A percentile compares a stretch with the other conserved stretches of the same genome.
These are phyloP conservation scores for Spongospora subterranea DNA, from an alignment of 208 protist species.

Conservation along the genomic window DNA sequence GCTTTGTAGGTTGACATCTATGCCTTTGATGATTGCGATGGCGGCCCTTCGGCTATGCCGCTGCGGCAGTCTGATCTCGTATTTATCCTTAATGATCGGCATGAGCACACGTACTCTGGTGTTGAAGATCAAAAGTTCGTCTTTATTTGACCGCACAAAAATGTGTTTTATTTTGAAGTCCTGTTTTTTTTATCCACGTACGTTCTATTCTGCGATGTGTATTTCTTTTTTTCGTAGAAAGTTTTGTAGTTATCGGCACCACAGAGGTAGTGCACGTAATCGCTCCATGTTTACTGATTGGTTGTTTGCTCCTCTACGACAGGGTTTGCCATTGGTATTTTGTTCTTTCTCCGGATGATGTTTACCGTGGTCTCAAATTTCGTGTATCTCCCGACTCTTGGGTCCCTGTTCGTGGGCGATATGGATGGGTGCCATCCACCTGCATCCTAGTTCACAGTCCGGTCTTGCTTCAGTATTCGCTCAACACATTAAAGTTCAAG, in stretches of 20 bases:
- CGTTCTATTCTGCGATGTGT: too few species aligned
- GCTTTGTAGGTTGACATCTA: too few species aligned
- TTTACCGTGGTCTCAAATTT: background rate
- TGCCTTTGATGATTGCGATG: background rate
- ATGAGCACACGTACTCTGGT: background rate
- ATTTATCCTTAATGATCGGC: conserved; percentile 30
- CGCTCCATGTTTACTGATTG: too few species aligned
- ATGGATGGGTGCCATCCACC: conserved; percentile 21
- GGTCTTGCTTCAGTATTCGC: conserved; percentile 45
- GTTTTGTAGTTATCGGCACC: too few species aligned
- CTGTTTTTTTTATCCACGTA: too few species aligned
- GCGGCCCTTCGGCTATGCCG: background rate
- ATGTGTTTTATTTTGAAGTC: too few species aligned
- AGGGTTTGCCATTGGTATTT: conserved; percentile 44
- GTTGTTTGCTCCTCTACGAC: too few species aligned
- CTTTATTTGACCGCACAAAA: too few species aligned
- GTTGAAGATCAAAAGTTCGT: conserved; percentile 39
- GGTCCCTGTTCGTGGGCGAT: background rate
- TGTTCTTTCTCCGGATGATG: background rate
- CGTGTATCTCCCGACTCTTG: background rate
- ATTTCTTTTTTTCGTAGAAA: too few species aligned
- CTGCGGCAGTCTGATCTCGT: too few species aligned
- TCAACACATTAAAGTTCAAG: conserved; percentile 30
- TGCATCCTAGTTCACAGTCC: background rate
- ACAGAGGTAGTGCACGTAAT: too few species aligned